These are phyloP conservation scores for Boletus rufocinnamomeus DNA, from an alignment of 768 basidiomycete genomes.

Conservation along the genomic window DNA sequence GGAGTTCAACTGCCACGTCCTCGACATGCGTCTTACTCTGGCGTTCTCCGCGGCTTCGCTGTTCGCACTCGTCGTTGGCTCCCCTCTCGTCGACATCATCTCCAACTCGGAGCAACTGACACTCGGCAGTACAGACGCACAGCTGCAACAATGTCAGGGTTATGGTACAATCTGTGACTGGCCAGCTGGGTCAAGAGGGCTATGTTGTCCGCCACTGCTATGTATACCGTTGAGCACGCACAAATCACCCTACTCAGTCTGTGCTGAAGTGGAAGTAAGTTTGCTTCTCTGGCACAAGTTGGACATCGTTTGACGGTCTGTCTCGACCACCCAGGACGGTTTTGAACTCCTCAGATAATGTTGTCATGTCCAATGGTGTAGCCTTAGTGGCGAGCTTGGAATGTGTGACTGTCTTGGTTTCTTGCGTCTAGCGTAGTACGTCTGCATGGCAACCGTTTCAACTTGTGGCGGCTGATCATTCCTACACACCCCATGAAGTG, in stretches of 20 bases:
- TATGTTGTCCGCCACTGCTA: conserved; percentile 18
- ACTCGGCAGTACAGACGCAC: conserved; percentile 3
- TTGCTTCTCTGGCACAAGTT: neutral
- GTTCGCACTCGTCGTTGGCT: conserved; percentile 2
- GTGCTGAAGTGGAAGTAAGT: conserved; percentile 1
- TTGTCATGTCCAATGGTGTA: neutral
- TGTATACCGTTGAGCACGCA: conserved; percentile 13
- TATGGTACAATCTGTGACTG: conserved; percentile 17
- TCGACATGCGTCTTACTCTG: conserved; percentile 15
- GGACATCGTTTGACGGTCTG: neutral
- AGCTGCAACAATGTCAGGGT: neutral
- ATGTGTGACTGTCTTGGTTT: neutral
- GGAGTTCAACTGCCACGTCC: neutral
- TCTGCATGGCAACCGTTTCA: too few species aligned
- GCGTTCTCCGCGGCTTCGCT: neutral
- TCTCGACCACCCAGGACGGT: neutral
- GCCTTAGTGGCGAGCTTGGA: neutral
- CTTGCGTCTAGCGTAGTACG: neutral
- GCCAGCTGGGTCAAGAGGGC: conserved; percentile 17
- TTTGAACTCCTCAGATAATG: too few species aligned
- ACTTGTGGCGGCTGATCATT: neutral
- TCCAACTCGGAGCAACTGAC: conserved; percentile 4
- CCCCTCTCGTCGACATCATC: conserved; percentile 1
- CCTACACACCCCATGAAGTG: neutral
- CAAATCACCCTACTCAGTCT: conserved; percentile 12